Evolutionary conservation across 2,329 filamentous ascomycete species (phyloP), one percentile per base, ranked within the genome.

Genomic region (Colletotrichum magnum): DNA sequence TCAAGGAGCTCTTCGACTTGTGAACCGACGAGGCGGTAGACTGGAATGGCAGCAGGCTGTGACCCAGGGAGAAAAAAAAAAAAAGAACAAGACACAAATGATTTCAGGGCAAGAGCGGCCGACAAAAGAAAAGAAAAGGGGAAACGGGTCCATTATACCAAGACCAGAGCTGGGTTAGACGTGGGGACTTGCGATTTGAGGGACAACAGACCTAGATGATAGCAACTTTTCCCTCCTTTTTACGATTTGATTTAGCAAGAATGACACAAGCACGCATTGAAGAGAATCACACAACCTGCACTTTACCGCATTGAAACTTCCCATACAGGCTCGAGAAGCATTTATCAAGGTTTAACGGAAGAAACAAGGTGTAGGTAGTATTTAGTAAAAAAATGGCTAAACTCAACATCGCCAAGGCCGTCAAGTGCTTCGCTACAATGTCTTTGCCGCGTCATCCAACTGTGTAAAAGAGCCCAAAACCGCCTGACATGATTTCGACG

Each of bases 1-100:
- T 99, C 76, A 95, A 92, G 86, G 90, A 96, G 85, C 75, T 96
- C 59, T 97, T 98, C 78, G 84, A 88, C 71, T 80, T 94, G 69
- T 93, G 78, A 77, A 72, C 6, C 60, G 53, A 52, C 54, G 64
- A 36, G 32, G 32, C 32, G 32, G 32, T 10, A 36, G 32, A 36
- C 10, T 12, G 32, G 32, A 36, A 54, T 2, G 6, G 36, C 6
- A 57, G 67, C 21, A 41, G 32, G 43, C 51, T 60, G 6, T 66
- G 26, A 69, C 18, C 32, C 32, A 36, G 32, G 32, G 32, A 36
- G 10, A 64, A 47, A 26, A n/a, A n/a, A n/a, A n/a, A n/a, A n/a
- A 18, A 54, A 6, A 28, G 48, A 54, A 63, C 47, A 51, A 64
- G 59, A 53, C 61, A 62, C 6, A 24, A n/a, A n/a, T 2, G n/a